A percentile compares a stretch with the other conserved stretches of the same genome.
phyloP scores from a whole-genome alignment of 2,329 filamentous ascomycete species.

The Delphinella strobiligena region DNA sequence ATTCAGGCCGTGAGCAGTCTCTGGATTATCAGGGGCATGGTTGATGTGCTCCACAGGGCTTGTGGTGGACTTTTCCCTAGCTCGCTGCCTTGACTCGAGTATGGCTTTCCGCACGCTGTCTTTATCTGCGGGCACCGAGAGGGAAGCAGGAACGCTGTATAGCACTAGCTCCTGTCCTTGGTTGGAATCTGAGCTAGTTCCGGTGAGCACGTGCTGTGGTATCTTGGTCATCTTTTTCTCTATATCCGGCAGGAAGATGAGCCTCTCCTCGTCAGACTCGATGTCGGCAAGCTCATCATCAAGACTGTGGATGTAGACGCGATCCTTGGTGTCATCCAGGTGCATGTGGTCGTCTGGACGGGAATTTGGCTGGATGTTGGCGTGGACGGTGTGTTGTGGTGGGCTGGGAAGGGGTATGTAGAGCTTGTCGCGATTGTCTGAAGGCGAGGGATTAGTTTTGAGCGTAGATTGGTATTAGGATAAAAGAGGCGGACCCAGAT shows the following conservation, averaged over 20 bases:
- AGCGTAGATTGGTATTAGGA: constrained; percentile 27
- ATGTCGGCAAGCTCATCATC: constrained; percentile 71
- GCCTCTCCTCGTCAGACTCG: constrained; percentile 46
- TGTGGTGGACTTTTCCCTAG: constrained; percentile 39
- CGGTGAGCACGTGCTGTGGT: constrained; percentile 54
- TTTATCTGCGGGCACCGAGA: constrained; percentile 65
- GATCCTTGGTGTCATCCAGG: constrained; percentile 74
- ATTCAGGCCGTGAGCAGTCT: constrained; percentile 20
- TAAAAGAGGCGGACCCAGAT: constrained; percentile 54
- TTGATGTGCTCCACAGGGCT: constrained; percentile 7
- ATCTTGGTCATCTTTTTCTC: constrained; percentile 65
- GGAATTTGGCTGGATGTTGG: constrained; percentile 15
- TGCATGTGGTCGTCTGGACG: constrained; percentile 57
- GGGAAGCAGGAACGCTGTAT: constrained; percentile 65
- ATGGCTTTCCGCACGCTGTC: constrained; percentile 69
- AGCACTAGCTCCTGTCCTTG: constrained; percentile 60
- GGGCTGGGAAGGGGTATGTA: constrained; percentile 46
- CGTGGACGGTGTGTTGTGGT: constrained; percentile 13
- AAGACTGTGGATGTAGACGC: constrained; percentile 82
- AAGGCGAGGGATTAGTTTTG: constrained; percentile 18
- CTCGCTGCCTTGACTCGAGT: constrained; percentile 60
- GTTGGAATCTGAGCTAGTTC: constrained; percentile 37
- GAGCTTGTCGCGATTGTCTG: constrained; percentile 51
- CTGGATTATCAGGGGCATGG: constrained; percentile 8
- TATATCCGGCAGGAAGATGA: constrained; percentile 76